Conservation (phyloP, 73 alveolate genomes). For the Symbiodinium natans region DNA sequence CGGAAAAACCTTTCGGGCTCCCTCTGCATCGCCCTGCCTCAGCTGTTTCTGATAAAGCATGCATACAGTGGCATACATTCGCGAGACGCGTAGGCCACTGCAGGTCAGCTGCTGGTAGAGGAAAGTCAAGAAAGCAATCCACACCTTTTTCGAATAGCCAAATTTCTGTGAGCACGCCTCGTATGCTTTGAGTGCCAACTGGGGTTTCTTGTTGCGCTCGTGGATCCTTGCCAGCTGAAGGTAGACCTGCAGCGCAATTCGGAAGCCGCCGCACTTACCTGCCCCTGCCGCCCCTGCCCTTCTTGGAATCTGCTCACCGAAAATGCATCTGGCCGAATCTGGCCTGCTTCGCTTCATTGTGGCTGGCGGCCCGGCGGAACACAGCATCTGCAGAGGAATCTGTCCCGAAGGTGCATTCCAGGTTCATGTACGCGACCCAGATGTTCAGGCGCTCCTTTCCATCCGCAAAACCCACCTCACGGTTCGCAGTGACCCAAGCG, state of each 20-base stretch:
- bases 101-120: conserved; percentile 41
- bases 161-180: conserved; percentile 49
- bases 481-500: no score
- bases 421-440: conserved; percentile 85
- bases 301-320: no score
- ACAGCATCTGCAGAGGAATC: conserved; percentile 31
- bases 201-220: conserved; percentile 72
- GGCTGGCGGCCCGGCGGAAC: conserved; percentile 68
- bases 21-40: conserved; percentile 78
- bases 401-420: conserved; percentile 91
- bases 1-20: conserved; percentile 69
- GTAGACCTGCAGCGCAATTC: neutral
- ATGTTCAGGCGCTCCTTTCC: conserved; percentile 79
- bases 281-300: no score
- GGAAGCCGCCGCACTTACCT: no score
- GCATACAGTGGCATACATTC: neutral
- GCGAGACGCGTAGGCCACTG: no score
- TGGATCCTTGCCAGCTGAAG: conserved; percentile 74
- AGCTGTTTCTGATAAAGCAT: neutral
- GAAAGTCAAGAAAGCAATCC: conserved; percentile 55
- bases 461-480: conserved; percentile 62
- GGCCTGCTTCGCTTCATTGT: conserved; percentile 63
- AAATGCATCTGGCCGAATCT: no score
- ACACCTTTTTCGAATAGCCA: conserved; percentile 67
- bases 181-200: conserved; percentile 19